Evolutionary conservation across 129 eudicot species (phyloP).

Genomic region (Ambrosia trifida): DNA sequence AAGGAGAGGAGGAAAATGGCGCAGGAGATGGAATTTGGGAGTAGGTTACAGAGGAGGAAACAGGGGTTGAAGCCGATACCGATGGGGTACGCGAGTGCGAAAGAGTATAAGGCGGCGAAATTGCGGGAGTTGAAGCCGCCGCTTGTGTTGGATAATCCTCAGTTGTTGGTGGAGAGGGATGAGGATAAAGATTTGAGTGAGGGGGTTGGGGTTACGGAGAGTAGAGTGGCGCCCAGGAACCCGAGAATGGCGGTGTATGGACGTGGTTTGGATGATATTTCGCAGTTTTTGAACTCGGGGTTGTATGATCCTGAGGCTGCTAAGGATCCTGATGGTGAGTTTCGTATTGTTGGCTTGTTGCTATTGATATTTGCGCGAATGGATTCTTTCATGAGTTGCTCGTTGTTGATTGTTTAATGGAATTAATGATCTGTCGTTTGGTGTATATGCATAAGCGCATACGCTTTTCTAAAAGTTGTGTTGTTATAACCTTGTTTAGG

Average conservation of each 20-base stretch:
- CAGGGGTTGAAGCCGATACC: slow-evolving; percentile 45
- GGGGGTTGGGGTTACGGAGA: slow-evolving; percentile 11
- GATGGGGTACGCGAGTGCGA: slow-evolving; percentile 31
- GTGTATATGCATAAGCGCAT: not conserved
- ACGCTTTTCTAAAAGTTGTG: slow-evolving; percentile 3
- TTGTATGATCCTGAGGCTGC: slow-evolving; percentile 64
- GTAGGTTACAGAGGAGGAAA: slow-evolving; percentile 46
- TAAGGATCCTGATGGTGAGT: slow-evolving; percentile 56
- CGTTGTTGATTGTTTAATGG: not conserved
- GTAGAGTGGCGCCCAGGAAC: slow-evolving; percentile 70
- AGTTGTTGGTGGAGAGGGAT: slow-evolving; percentile 14
- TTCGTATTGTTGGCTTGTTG: not conserved
- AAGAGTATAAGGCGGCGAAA: slow-evolving; percentile 60
- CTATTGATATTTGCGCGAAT: not conserved
- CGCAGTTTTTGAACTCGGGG: slow-evolving; percentile 58
- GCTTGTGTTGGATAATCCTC: slow-evolving; percentile 63
- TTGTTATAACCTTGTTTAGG: slow-evolving; percentile 46
- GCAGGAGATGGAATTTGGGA: slow-evolving; percentile 66
- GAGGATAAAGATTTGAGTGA: not conserved
- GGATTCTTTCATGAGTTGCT: too few relatives aligned
- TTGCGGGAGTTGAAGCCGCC: slow-evolving; percentile 74
- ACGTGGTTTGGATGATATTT: slow-evolving; percentile 72
- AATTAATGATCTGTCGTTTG: not conserved
- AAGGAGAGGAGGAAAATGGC: slow-evolving; percentile 75
- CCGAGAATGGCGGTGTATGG: slow-evolving; percentile 91